Base-by-base conservation (phyloP, 495 filamentous ascomycete genomes). In the Cercophora newfieldiana region DNA sequence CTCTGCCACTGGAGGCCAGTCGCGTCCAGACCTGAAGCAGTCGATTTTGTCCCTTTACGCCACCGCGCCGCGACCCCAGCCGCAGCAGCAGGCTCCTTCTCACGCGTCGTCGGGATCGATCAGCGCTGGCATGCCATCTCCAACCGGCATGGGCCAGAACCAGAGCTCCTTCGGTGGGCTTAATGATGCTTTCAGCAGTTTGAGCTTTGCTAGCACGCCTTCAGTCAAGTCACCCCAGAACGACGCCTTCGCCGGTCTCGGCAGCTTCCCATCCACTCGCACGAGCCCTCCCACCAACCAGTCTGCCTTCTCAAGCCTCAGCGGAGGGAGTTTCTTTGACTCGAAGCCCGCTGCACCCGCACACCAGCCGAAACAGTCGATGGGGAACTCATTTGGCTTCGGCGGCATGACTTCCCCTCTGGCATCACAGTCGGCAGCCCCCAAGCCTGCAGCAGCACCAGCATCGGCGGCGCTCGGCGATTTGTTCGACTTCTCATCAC, bases 1-100 rank as follows among this genome's bases (percentile, higher is more conserved):
- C 24, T 77, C 85, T 10, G 80, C 82, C 21, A 71, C 84, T 6
- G 79, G 79, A 19, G 81, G 82, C 29, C 87, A 91, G 68, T 97
- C 94, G 49, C 84, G 95, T 47, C 94, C 96, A 1, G 95, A 99
- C 75, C 81, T 99, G 47, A 98, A 98, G 76, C 94, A 97, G 75
- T 97, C 94, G 14, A 99, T 99, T 63, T 79, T 99, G 12, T 98
- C 96, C 2, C 82, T 99, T 7, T 99, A 99, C 73, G 91, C 95
- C 37, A 92, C 94, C 48, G 89, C 91, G 48, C 91, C 37, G 37
- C 37, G 37, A 14, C 37, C 90, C 19, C 84, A 86, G 64, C 84
- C 88, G 47, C 89, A 90, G 69, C 83, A 82, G 10, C 87, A 85
- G 59, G 72, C 76, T 29, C 48, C 37, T 54, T 87, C 79, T 8